phyloP scores from a whole-genome alignment of 345 rosid genomes.

The Moricandia moricandioides region DNA sequence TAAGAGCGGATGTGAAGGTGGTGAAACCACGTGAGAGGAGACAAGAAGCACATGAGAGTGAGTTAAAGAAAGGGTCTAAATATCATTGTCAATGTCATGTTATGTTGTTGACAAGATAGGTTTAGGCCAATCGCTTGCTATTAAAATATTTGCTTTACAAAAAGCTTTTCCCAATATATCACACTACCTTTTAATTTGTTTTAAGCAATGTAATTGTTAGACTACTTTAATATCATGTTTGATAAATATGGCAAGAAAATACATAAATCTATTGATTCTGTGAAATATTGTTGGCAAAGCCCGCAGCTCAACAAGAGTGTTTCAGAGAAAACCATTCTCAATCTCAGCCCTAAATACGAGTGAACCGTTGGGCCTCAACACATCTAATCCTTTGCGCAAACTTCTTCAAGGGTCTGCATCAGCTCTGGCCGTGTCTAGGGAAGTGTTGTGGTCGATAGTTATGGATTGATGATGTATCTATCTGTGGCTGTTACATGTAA shows the following conservation, averaged over 20 bases:
- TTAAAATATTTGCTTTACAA: conserved; percentile 7
- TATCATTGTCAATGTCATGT: conserved; percentile 19
- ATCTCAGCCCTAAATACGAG: background rate
- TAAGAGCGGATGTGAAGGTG: conserved; percentile 18
- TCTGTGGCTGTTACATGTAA: background rate
- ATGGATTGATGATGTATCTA: background rate
- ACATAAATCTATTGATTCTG: background rate
- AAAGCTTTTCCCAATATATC: background rate
- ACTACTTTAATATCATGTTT: background rate
- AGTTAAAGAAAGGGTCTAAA: conserved; percentile 13
- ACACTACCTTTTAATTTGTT: background rate
- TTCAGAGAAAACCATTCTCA: background rate
- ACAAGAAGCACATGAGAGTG: conserved; percentile 38
- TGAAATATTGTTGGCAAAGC: background rate
- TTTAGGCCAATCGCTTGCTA: conserved; percentile 27
- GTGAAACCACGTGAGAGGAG: conserved; percentile 37
- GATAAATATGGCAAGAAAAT: background rate
- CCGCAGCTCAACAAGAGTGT: background rate
- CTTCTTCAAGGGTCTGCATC: background rate
- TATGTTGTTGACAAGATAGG: conserved; percentile 27
- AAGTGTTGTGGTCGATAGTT: background rate
- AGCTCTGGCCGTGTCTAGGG: background rate
- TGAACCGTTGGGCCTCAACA: background rate
- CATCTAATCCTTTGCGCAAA: background rate
- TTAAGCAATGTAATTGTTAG: background rate